These are phyloP conservation scores for Vaccinium corymbosum DNA, from an alignment of 148 eudicot species.

Conservation along the genomic window DNA sequence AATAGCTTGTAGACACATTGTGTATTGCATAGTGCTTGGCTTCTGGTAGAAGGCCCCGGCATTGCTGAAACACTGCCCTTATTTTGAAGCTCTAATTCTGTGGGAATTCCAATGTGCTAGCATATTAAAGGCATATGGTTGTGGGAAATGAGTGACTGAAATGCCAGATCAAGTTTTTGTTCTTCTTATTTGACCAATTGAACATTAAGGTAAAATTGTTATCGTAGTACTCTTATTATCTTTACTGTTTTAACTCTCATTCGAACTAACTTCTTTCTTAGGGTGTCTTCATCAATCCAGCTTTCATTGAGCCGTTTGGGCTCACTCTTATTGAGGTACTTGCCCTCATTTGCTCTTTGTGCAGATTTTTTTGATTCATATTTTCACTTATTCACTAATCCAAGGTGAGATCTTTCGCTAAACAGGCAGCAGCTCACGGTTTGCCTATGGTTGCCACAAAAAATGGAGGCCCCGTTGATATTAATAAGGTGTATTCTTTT, in stretches of 20 bases:
- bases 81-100: neutral
- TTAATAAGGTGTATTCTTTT: slow-evolving; percentile 49
- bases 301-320: slow-evolving; percentile 94
- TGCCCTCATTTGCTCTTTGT: neutral
- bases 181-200: neutral
- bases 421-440: slow-evolving; percentile 93
- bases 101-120: neutral
- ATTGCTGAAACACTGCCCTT: neutral
- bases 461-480: slow-evolving; percentile 96
- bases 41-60: neutral
- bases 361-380: slow-evolving; percentile 10
- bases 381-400: neutral
- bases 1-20: neutral
- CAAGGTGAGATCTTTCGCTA: slow-evolving; percentile 12
- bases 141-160: neutral
- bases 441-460: slow-evolving; percentile 87
- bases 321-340: slow-evolving; percentile 85
- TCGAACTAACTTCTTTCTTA: slow-evolving; percentile 22
- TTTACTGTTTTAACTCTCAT: neutral
- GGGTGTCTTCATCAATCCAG: slow-evolving; percentile 95
- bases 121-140: neutral
- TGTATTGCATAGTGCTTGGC: neutral
- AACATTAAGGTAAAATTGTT: neutral
- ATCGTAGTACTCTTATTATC: neutral
- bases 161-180: neutral